Base-by-base conservation (phyloP, 2,329 filamentous ascomycete species). In the Talaromyces islandicus region DNA sequence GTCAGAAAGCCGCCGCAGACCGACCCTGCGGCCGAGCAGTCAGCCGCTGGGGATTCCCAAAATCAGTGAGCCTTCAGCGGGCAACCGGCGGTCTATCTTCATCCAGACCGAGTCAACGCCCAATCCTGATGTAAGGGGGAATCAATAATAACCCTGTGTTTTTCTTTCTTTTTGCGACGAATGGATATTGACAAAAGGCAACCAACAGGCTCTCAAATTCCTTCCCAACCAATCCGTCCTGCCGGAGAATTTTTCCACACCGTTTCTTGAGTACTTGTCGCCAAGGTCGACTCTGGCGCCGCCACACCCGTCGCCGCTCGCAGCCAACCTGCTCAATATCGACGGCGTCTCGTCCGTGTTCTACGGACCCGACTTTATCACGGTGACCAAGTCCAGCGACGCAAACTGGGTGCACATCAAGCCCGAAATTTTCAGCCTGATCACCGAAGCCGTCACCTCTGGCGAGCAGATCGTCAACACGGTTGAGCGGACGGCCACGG, bases 31-130 rank as follows among this genome's bases (percentile, higher is more conserved):
- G 38, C 73, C 76, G 27, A 65, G 70, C 51, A 77, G 79, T 62
- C 78, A 78, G 54, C 70, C 71, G 24, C 63, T 67, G 7, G 68
- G 73, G 7, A 70, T 68, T 41, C 70, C 72, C 48, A 68, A 75
- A 19, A 72, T 76, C 50, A 77, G 74, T 54, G 70, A 73, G 2
- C 67, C 75, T 24, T 73, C 71, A n/a, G 70, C 74, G 25, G 72
- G 70, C 25, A 74, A 75, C 60, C 77, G 74, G 62, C 88, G 93
- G 65, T 92, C 87, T 25, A 96, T 99, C 75, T 99, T 97, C 80
- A 99, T 99, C 71, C 94, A 99, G 78, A 97, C 93, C 5, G 93
- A 97, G 72, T 85, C 84, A 65, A 99, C 94, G 1, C 94, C 94
- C 27, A 99, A 99, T 77, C 82, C 87, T n/a, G 92, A 97, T 79